These are phyloP conservation scores for Botrytis medusae DNA, from an alignment of 2,329 filamentous ascomycete species.

Conservation along the genomic window DNA sequence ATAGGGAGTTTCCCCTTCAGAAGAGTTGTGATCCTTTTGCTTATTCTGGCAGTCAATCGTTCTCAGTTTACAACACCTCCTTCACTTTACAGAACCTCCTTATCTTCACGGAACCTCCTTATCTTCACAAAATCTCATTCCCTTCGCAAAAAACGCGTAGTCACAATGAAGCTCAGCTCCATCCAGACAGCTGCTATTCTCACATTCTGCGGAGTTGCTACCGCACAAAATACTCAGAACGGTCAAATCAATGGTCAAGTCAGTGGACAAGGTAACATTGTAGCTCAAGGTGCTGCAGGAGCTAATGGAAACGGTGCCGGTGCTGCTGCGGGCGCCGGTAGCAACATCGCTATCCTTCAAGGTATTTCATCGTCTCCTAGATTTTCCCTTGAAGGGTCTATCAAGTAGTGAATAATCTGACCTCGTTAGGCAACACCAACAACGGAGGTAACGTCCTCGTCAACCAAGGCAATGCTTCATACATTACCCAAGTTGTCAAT, in stretches of 20 bases:
- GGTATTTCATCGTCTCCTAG: not conserved
- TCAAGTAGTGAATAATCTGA: not conserved
- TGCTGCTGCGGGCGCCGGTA: not conserved
- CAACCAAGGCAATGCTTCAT: not conserved
- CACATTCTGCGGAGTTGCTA: not conserved
- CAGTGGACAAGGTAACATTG: not conserved
- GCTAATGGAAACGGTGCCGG: not conserved
- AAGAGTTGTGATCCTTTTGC: not conserved
- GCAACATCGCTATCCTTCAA: not conserved
- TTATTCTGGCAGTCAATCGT: too few relatives aligned
- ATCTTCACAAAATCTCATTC: not conserved
- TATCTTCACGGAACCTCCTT: too few relatives aligned
- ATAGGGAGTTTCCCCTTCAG: too few relatives aligned
- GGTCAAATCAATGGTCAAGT: not conserved
- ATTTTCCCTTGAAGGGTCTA: too few relatives aligned
- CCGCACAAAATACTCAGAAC: not conserved
- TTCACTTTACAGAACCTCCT: not conserved
- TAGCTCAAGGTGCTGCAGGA: not conserved
- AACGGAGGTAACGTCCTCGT: not conserved
- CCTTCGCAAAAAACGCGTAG: not conserved
- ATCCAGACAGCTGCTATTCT: not conserved
- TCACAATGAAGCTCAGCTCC: constrained; percentile 2
- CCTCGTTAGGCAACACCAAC: not conserved
- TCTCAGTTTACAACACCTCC: not conserved
- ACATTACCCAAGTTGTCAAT: constrained; percentile 25